Percentiles rank a stretch among this genome's conserved stretches.
Evolutionary conservation across 2,329 filamentous ascomycete species (phyloP).

Genomic region (Fusarium euwallaceae): DNA sequence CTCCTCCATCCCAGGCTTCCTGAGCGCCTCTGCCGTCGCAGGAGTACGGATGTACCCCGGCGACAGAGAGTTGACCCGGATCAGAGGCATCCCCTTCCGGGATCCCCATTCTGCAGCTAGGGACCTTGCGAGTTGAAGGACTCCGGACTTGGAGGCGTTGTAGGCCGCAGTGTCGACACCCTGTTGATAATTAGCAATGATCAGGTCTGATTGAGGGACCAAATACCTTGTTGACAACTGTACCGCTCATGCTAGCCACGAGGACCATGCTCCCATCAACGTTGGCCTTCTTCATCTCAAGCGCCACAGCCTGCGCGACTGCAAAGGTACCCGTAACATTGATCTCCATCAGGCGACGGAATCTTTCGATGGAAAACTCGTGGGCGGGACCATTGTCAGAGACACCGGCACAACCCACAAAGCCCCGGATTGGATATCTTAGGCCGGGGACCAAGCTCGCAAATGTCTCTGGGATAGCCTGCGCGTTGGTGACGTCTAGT

Average conservation of each 20-base stretch:
- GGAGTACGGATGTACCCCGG: slow-evolving; percentile 62
- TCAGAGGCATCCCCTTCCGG: slow-evolving; percentile 54
- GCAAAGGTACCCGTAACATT: slow-evolving; percentile 65
- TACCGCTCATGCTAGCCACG: slow-evolving; percentile 64
- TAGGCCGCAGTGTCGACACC: slow-evolving; percentile 59
- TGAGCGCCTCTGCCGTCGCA: slow-evolving; percentile 47
- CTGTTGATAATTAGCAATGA: slow-evolving; percentile 23
- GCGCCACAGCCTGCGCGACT: slow-evolving; percentile 60
- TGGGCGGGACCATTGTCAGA: slow-evolving; percentile 45
- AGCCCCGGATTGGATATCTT: slow-evolving; percentile 46
- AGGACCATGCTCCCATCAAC: slow-evolving; percentile 60
- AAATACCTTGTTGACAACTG: slow-evolving; percentile 54
- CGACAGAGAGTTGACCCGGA: slow-evolving; percentile 62
- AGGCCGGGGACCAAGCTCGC: not conserved
- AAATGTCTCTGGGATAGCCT: not conserved
- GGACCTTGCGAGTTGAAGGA: slow-evolving; percentile 64
- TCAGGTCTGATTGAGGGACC: slow-evolving; percentile 9
- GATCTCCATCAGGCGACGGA: slow-evolving; percentile 50
- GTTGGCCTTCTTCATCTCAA: slow-evolving; percentile 58
- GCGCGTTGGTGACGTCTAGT: not conserved
- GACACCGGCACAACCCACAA: slow-evolving; percentile 51
- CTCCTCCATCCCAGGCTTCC: slow-evolving; percentile 47
- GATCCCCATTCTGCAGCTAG: slow-evolving; percentile 67
- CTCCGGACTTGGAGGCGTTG: slow-evolving; percentile 67
- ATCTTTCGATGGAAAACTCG: slow-evolving; percentile 43